A percentile compares a stretch with the other conserved stretches of the same genome.
Evolutionary conservation across 1,139 yeast genomes (phyloP).

Genomic region (Pichia sp.): DNA sequence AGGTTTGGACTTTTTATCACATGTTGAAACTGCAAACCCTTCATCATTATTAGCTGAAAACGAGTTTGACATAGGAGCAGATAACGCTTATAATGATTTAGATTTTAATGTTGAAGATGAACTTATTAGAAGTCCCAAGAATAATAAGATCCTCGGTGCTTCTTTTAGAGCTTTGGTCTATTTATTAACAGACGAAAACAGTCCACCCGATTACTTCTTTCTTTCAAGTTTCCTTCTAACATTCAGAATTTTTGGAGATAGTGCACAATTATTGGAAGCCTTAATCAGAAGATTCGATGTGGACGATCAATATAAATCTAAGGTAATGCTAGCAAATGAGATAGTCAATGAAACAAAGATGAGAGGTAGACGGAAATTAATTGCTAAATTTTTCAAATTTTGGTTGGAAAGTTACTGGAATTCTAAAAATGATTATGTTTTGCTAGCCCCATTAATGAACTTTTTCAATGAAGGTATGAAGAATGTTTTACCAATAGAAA

Average conservation of each 20-base stretch:
- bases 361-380: slow-evolving; percentile 59
- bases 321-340: slow-evolving; percentile 28
- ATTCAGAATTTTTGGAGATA: slow-evolving; percentile 67
- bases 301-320: slow-evolving; percentile 32
- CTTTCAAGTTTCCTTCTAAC: slow-evolving; percentile 74
- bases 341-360: slow-evolving; percentile 43
- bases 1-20: slow-evolving; percentile 46
- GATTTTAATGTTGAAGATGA: slow-evolving; percentile 35
- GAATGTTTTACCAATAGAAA: slow-evolving; percentile 52
- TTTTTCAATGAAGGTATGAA: slow-evolving; percentile 71
- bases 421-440: slow-evolving; percentile 46
- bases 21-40: slow-evolving; percentile 19
- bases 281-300: slow-evolving; percentile 62
- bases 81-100: slow-evolving; percentile 4
- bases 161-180: slow-evolving; percentile 70
- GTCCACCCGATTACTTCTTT: slow-evolving; percentile 65
- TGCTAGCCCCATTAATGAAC: slow-evolving; percentile 63
- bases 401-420: slow-evolving; percentile 93
- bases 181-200: slow-evolving; percentile 63
- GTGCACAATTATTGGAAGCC: slow-evolving; percentile 63
- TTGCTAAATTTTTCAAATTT: slow-evolving; percentile 60
- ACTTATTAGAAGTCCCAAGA: slow-evolving; percentile 36
- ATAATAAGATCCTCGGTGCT: slow-evolving; percentile 52
- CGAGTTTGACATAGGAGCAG: slow-evolving; percentile 15
- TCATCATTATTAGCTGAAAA: slow-evolving; percentile 25